Percentiles rank a stretch among this genome's conserved stretches.
Evolutionary conservation across 345 rosid genomes (phyloP).

Genomic region (Crucihimalaya himalaica): DNA sequence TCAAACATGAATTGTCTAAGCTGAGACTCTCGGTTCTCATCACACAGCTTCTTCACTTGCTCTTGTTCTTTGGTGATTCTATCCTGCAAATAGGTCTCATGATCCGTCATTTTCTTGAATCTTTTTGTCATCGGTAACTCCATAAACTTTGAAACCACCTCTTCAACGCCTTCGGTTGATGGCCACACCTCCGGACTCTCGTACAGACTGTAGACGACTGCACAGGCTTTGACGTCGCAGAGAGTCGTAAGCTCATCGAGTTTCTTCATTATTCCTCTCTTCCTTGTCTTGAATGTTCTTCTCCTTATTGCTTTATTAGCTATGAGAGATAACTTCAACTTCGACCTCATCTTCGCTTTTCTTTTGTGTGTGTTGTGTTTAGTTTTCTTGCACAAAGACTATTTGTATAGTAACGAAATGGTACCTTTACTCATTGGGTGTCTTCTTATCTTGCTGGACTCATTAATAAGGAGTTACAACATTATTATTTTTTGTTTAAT

Average conservation of each 20-base stretch:
- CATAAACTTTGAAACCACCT: neutral
- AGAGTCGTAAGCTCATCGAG: constrained; percentile 8
- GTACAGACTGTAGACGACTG: neutral
- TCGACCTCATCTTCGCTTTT: neutral
- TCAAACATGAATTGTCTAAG: neutral
- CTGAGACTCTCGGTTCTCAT: neutral
- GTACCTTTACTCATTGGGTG: neutral
- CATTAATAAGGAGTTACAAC: neutral
- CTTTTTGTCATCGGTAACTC: neutral
- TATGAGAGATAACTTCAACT: neutral
- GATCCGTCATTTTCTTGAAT: neutral
- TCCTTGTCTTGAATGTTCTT: constrained; percentile 14
- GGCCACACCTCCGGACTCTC: constrained; percentile 18
- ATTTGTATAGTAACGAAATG: neutral
- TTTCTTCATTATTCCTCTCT: neutral
- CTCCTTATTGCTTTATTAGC: neutral
- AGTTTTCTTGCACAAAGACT: neutral
- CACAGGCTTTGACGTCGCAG: constrained; percentile 18
- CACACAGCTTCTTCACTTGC: neutral
- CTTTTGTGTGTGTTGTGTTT: neutral
- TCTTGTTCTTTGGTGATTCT: neutral
- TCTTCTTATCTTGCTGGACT: neutral
- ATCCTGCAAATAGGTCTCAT: neutral
- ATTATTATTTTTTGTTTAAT: neutral
- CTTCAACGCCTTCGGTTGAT: neutral